Conservation (phyloP, 2,329 filamentous ascomycete species). For the Plectosphaerella cucumerina region DNA sequence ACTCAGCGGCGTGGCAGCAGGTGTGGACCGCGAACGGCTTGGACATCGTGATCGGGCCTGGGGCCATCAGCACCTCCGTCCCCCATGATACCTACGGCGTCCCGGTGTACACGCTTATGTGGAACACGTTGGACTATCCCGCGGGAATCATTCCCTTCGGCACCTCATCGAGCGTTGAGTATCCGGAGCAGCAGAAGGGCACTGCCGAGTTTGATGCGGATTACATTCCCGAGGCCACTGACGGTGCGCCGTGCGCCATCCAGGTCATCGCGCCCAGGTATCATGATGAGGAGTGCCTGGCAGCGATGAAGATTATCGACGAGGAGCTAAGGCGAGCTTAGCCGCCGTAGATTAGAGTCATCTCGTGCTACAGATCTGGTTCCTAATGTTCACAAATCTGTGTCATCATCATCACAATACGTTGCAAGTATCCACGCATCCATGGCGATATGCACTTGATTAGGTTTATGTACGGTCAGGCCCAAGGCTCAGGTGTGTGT, state of each 20-base stretch:
- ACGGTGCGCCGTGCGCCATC: constrained; percentile 40
- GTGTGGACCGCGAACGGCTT: constrained; percentile 36
- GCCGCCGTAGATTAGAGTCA: no score
- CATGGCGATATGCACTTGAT: no score
- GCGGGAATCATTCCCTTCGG: constrained; percentile 43
- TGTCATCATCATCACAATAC: no score
- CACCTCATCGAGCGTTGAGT: constrained; percentile 33
- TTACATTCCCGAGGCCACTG: constrained; percentile 31
- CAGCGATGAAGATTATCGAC: constrained; percentile 24
- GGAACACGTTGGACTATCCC: constrained; percentile 50
- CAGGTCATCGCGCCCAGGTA: constrained; percentile 41
- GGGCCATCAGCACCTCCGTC: constrained; percentile 45
- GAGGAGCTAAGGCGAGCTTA: neutral
- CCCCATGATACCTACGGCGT: constrained; percentile 45
- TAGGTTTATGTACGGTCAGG: no score
- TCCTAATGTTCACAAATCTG: no score
- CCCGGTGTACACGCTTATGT: constrained; percentile 41
- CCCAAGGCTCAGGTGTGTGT: no score
- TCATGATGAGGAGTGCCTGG: constrained; percentile 42
- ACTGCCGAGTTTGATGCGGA: constrained; percentile 23
- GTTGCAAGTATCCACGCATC: no score
- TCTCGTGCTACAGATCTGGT: no score
- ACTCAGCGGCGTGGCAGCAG: constrained; percentile 35
- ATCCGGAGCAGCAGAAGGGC: constrained; percentile 23
- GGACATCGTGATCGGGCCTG: constrained; percentile 45